Percentiles rank a stretch among this genome's conserved stretches.
These are phyloP conservation scores for Insectozyma bohioensis DNA, from an alignment of 1,139 yeast species.

Conservation along the genomic window DNA sequence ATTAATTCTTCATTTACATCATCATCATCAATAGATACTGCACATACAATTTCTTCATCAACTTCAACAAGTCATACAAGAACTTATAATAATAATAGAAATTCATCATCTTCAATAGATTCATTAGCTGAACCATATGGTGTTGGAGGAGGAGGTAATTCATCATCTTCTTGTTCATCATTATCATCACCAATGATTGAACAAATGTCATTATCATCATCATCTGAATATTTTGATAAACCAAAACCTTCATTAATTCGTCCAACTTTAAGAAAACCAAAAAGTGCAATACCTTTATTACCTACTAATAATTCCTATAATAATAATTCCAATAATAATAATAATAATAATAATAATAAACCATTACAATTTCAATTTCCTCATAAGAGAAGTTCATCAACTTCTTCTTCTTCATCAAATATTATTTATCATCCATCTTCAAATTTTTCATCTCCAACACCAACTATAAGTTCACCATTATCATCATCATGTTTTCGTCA, in stretches of 20 bases:
- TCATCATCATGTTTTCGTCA: conserved; percentile 4
- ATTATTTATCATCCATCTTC: background rate
- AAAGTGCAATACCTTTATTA: conserved; percentile 16
- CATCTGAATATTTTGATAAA: conserved; percentile 10
- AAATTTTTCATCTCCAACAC: background rate
- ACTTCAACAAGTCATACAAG: conserved; percentile 2
- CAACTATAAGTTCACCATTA: conserved; percentile 4
- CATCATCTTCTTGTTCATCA: too few relatives aligned
- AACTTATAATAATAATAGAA: background rate
- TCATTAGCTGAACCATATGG: conserved; percentile 13
- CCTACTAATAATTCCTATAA: conserved; percentile 1
- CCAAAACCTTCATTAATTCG: conserved; percentile 10
- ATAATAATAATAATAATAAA: too few relatives aligned
- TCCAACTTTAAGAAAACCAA: conserved; percentile 22
- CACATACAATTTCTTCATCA: conserved; percentile 9
- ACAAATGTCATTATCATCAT: background rate
- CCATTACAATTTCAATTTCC: conserved; percentile 5
- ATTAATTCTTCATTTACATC: conserved; percentile 16
- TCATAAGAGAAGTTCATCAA: conserved; percentile 2
- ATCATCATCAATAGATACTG: conserved; percentile 27
- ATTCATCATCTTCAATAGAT: conserved; percentile 22
- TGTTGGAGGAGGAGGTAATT: too few relatives aligned
- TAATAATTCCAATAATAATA: conserved; percentile 10
- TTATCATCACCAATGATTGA: too few relatives aligned
- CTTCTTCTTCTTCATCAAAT: background rate